A percentile compares a stretch with the other conserved stretches of the same genome.
These are phyloP conservation scores for Huntiella abstrusa DNA, from an alignment of 2,329 filamentous ascomycete species.

Conservation along the genomic window DNA sequence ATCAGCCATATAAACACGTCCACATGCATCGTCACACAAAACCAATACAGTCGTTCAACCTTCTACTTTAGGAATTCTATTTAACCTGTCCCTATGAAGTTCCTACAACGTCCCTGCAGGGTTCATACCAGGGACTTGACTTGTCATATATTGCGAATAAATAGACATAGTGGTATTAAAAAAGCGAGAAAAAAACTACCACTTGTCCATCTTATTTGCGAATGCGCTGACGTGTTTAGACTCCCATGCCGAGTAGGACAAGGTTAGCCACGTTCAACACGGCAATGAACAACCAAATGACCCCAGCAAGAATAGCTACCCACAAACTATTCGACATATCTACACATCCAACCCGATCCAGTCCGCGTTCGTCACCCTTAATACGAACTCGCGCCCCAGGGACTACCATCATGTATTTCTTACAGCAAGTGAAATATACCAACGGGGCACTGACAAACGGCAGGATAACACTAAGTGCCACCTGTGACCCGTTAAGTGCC, in stretches of 20 bases:
- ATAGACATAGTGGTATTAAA: too few species aligned
- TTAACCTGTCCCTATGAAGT: too few species aligned
- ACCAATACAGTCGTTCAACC: too few species aligned
- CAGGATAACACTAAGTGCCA: conserved; percentile 58
- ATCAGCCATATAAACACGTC: too few species aligned
- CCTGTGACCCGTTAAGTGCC: conserved; percentile 59
- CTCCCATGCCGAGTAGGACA: conserved; percentile 35
- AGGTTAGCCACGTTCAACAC: conserved; percentile 58
- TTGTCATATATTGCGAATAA: too few species aligned
- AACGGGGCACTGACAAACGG: conserved; percentile 70
- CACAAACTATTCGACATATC: conserved; percentile 60
- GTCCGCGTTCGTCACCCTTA: conserved; percentile 14
- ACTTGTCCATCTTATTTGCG: too few species aligned
- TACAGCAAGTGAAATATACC: conserved; percentile 67
- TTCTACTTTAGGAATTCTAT: too few species aligned
- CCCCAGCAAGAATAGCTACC: conserved; percentile 31
- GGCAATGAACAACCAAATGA: conserved; percentile 57
- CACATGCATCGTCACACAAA: too few species aligned
- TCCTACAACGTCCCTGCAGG: too few species aligned
- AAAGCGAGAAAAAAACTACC: too few species aligned
- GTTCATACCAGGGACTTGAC: too few species aligned
- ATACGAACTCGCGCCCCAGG: conserved; percentile 22
- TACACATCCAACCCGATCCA: conserved; percentile 16
- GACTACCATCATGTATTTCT: conserved; percentile 59
- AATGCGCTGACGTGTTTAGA: background rate